Percentiles rank a stretch among this genome's conserved stretches.
phyloP scores from a whole-genome alignment of 2,329 filamentous ascomycete genomes.

The Epichloe gansuensis region DNA sequence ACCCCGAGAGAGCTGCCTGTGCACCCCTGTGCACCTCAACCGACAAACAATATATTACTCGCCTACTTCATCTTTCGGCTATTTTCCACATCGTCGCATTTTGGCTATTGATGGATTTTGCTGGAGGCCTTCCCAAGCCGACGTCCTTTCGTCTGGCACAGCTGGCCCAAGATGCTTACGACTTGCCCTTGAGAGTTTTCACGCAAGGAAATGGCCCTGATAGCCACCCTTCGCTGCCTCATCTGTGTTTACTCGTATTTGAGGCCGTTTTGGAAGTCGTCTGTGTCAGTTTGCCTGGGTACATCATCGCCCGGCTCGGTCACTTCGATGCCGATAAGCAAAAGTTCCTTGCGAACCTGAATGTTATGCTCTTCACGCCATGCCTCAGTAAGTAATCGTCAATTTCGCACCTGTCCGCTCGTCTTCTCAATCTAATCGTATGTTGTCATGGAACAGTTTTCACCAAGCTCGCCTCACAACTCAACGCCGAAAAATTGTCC shows the following conservation, averaged over 20 bases:
- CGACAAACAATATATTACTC: background rate
- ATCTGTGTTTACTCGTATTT: constrained; percentile 74
- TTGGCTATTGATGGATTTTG: constrained; percentile 22
- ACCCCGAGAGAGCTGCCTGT: background rate
- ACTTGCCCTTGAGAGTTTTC: constrained; percentile 30
- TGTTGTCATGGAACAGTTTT: constrained; percentile 51
- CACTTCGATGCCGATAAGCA: constrained; percentile 94
- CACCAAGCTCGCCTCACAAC: constrained; percentile 88
- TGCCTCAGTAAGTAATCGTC: constrained; percentile 62
- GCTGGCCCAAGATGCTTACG: constrained; percentile 26
- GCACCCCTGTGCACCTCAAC: background rate
- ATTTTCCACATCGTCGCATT: background rate
- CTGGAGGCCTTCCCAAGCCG: constrained; percentile 27
- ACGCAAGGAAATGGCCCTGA: constrained; percentile 27
- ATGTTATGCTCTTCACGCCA: constrained; percentile 91
- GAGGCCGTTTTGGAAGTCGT: constrained; percentile 92
- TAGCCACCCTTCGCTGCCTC: constrained; percentile 51
- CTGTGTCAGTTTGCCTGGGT: constrained; percentile 87
- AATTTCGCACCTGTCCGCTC: background rate
- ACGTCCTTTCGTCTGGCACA: constrained; percentile 32
- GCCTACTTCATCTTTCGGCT: background rate
- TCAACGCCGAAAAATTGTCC: constrained; percentile 78
- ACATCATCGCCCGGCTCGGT: constrained; percentile 78
- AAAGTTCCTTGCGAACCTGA: constrained; percentile 92
- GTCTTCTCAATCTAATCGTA: background rate